phyloP scores from a whole-genome alignment of 441 rosid genomes.

The Eutrema salsugineum region DNA sequence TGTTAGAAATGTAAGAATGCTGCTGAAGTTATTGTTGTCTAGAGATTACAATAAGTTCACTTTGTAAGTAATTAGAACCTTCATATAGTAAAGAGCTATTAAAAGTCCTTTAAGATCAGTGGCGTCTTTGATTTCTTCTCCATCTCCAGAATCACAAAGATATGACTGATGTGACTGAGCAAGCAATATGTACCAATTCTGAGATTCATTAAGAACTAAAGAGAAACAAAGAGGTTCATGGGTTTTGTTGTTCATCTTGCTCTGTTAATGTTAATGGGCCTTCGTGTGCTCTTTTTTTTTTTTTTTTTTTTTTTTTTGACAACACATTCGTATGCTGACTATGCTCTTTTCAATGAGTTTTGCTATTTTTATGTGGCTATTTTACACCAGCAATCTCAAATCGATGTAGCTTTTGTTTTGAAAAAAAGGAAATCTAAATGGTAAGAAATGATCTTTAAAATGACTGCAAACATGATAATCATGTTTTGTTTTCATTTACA shows the following conservation, averaged over 20 bases:
- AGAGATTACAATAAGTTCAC: constrained; percentile 13
- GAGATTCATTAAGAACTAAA: background rate
- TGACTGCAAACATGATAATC: no score
- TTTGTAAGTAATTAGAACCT: constrained; percentile 3
- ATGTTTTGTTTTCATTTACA: no score
- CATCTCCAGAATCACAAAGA: background rate
- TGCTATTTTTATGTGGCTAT: background rate
- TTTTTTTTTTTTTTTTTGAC: no score
- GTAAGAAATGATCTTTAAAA: background rate
- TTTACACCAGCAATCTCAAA: background rate
- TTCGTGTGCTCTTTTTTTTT: no score
- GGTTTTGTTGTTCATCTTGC: background rate
- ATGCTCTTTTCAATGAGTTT: background rate
- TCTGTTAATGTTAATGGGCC: constrained; percentile 7
- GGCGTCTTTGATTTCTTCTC: background rate
- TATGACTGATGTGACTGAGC: background rate
- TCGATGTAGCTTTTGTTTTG: background rate
- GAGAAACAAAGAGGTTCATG: background rate
- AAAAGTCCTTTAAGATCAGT: background rate
- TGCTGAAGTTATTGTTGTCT: constrained; percentile 3
- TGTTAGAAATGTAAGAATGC: constrained; percentile 14
- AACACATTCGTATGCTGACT: no score
- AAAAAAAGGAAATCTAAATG: background rate
- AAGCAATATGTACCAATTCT: background rate
- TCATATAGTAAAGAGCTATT: background rate